Evolutionary conservation across 2,329 filamentous ascomycete species (phyloP), one percentile per base, ranked within the genome.

Genomic region (Phialemonium atrogriseum): DNA sequence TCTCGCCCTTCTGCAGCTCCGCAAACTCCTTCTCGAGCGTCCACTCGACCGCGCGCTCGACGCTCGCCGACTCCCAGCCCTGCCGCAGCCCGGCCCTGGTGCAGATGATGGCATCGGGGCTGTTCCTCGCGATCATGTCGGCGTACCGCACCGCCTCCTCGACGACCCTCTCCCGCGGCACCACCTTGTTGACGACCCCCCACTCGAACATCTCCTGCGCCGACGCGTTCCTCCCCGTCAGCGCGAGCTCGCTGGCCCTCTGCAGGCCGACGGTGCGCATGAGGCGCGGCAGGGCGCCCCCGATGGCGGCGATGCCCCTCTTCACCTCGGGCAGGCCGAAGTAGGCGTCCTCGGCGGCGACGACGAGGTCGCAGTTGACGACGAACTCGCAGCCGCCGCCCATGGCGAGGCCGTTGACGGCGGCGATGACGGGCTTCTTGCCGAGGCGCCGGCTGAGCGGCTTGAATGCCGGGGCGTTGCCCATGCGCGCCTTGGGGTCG

Each of bases 71-170:
- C 46, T 86, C 82, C 82, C 81, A 88, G 0, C 79, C 82, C 43
- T 81, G 55, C 54, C 80, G 72, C 29, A 91, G 47, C 0, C 82
- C 84, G 49, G 80, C 78, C 16, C 82, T 65, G 34, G 65, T 78
- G 10, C 84, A 78, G 47, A 89, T 75, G 21, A 89, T 72, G 19
- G 80, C 68, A 55, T 91, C 84, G 2, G 84, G 84, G 43, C 77
- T 84, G 51, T 82, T 80, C 32, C 51, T 66, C 13, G 71, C 72
- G 42, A 89, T 70, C 50, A 67, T 60, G 30, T 52, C 57, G 8
- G 84, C 84, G 52, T 80, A 62, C 40, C 60, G 58, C 15, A 88
- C 44, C 20, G 81, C 80, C 48, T 70, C 70, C 12, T 60, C 58
- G 7, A 81, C 61, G n/a, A 77, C 50, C 4, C 50, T 55, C 4